phyloP scores from a whole-genome alignment of 2,329 filamentous ascomycete species.

The Lasiodiplodia hormozganensis region DNA sequence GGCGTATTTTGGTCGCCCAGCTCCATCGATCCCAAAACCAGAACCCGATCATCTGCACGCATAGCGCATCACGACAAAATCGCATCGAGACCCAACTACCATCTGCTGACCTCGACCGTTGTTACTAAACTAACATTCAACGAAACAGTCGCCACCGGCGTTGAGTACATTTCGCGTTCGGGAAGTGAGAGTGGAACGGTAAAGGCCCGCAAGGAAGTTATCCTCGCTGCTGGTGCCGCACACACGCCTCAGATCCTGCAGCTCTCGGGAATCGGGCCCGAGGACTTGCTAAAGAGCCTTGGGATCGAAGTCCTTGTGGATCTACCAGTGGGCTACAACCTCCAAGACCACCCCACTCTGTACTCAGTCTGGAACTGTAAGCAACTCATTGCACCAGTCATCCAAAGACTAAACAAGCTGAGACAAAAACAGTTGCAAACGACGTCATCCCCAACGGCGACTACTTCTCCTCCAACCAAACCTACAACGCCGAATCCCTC shows the following conservation, averaged over 20 bases:
- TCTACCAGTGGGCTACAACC: constrained; percentile 67
- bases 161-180: constrained; percentile 30
- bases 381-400: background rate
- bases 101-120: constrained; percentile 36
- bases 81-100: constrained; percentile 42
- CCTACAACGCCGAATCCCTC: constrained; percentile 46
- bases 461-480: constrained; percentile 45
- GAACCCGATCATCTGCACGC: constrained; percentile 45
- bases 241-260: constrained; percentile 71
- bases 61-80: constrained; percentile 41
- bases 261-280: constrained; percentile 66
- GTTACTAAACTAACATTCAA: constrained; percentile 36
- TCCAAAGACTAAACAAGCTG: background rate
- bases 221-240: constrained; percentile 61
- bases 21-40: constrained; percentile 30
- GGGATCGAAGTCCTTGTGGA: constrained; percentile 63
- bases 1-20: background rate
- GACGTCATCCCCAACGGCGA: constrained; percentile 41
- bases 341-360: constrained; percentile 67
- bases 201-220: constrained; percentile 53
- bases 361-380: constrained; percentile 50
- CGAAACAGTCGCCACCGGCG: background rate
- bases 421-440: background rate
- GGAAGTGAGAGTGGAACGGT: constrained; percentile 32
- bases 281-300: constrained; percentile 58